Evolutionary conservation across 2,329 filamentous ascomycete species (phyloP), one percentile per base, ranked within the genome.

Genomic region (Cercospora nicotianae): DNA sequence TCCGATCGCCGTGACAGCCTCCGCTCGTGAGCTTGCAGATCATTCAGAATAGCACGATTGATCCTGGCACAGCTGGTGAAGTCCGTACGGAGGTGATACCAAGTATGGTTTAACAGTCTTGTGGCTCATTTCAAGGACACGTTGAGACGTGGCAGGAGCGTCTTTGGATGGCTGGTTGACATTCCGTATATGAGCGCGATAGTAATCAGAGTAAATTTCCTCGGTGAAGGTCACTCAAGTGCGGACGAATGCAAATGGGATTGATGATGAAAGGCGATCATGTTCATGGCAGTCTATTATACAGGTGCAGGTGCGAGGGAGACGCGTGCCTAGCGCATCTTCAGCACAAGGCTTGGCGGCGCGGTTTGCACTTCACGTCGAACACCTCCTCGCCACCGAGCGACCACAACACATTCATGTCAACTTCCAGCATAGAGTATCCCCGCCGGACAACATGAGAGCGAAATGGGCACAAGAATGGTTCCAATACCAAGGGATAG

Each of bases 401-500:
- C 36, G 36, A 42, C 16, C 36, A 42, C 36, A 42, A 42, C 16
- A 42, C 36, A 33, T 33, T 33, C 31, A 33, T 12, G 31, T 42
- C 36, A 2, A n/a, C 2, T 42, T n/a, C 6, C 36, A 42, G 2
- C 36, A 8, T 42, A n/a, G 36, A 16, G 16, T 16, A 42, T 42
- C 36, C 36, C 5, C 26, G 2, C 20, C 30, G 39, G 33, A n/a
- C 67, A 68, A 66, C 13, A 70, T 72, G 71, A 63, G 45, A 57
- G 23, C 36, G 70, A 64, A 26, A 77, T 75, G 74, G 73, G 72
- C 57, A 53, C 48, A 36, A 64, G 66, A 30, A 72, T 67, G 51
- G 57, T 70, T 42, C 76, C 75, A 33, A 28, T 69, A 72, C 80
- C 86, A 75, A 87, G 86, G 76, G 87, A 92, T 76, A 82, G 91